Conservation (phyloP, 768 basidiomycete species). For the Gyrodon lividus region DNA sequence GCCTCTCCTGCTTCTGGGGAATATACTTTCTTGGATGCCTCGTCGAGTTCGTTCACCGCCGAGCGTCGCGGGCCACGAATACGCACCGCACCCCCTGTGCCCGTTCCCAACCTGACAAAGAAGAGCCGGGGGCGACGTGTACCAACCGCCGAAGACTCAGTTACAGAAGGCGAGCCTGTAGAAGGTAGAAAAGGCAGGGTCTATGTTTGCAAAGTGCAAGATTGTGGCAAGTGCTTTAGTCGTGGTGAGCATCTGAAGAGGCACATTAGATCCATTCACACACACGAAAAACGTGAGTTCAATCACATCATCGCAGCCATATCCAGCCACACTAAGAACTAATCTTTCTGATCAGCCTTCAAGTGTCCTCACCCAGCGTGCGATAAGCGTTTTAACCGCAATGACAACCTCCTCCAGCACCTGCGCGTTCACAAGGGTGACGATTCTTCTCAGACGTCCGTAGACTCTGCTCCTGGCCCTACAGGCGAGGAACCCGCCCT, state of each 20-base stretch:
- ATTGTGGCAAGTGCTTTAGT: slow-evolving; percentile 71
- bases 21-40: slow-evolving; percentile 35
- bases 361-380: slow-evolving; percentile 66
- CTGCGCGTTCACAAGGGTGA: slow-evolving; percentile 62
- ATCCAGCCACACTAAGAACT: slow-evolving; percentile 16
- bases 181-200: slow-evolving; percentile 36
- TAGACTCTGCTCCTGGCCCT: slow-evolving; percentile 27
- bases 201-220: slow-evolving; percentile 65
- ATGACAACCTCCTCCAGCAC: slow-evolving; percentile 80
- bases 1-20: slow-evolving; percentile 32
- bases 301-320: slow-evolving; percentile 15
- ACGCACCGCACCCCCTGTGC: slow-evolving; percentile 59
- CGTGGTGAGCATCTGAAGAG: slow-evolving; percentile 76
- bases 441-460: slow-evolving; percentile 33
- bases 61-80: slow-evolving; percentile 48
- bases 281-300: slow-evolving; percentile 72
- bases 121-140: slow-evolving; percentile 78
- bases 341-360: slow-evolving; percentile 53
- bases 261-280: slow-evolving; percentile 73
- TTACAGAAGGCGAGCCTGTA: slow-evolving; percentile 21
- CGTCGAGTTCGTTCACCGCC: slow-evolving; percentile 35
- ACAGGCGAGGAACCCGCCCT: slow-evolving; percentile 23
- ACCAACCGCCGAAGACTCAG: slow-evolving; percentile 45
- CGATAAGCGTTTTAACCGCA: slow-evolving; percentile 73
- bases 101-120: slow-evolving; percentile 77